Evolutionary conservation across 2,329 filamentous ascomycete genomes (phyloP).

Genomic region (Cytospora piceae): DNA sequence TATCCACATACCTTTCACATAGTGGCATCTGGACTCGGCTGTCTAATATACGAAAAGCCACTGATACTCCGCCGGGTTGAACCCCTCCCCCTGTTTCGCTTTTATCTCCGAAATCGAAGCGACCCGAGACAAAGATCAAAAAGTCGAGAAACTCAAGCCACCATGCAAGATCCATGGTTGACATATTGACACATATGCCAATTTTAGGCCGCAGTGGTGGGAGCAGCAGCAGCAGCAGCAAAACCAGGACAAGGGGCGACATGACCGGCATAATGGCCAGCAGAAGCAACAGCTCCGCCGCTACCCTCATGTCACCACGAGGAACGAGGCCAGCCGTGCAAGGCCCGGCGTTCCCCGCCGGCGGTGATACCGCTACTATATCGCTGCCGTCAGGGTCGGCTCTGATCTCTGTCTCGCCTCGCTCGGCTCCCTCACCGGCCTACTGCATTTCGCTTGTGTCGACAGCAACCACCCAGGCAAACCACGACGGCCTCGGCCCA

Average conservation of each 20-base stretch:
- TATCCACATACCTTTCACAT: not conserved
- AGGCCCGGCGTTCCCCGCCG: not conserved
- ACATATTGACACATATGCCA: not conserved
- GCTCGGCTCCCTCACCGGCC: constrained; percentile 6
- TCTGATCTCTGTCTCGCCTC: constrained; percentile 1
- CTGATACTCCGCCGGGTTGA: constrained; percentile 34
- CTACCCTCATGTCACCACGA: not conserved
- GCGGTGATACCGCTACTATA: not conserved
- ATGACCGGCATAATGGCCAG: not conserved
- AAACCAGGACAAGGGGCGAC: not conserved
- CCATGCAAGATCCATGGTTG: constrained; percentile 9
- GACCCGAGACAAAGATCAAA: constrained; percentile 5
- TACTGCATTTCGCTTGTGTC: constrained; percentile 9
- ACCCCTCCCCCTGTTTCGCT: constrained; percentile 9
- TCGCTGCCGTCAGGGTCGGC: too few relatives aligned
- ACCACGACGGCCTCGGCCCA: too few relatives aligned
- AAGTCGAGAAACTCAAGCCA: not conserved
- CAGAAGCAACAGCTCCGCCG: not conserved
- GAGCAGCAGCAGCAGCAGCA: not conserved
- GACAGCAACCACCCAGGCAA: constrained; percentile 8
- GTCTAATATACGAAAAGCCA: constrained; percentile 22
- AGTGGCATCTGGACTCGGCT: not conserved
- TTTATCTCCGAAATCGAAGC: constrained; percentile 20
- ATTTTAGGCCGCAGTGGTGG: not conserved
- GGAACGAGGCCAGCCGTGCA: not conserved